These are phyloP conservation scores for Globisporangium nagaii DNA, from an alignment of 352 stramenopile genomes.

Conservation along the genomic window DNA sequence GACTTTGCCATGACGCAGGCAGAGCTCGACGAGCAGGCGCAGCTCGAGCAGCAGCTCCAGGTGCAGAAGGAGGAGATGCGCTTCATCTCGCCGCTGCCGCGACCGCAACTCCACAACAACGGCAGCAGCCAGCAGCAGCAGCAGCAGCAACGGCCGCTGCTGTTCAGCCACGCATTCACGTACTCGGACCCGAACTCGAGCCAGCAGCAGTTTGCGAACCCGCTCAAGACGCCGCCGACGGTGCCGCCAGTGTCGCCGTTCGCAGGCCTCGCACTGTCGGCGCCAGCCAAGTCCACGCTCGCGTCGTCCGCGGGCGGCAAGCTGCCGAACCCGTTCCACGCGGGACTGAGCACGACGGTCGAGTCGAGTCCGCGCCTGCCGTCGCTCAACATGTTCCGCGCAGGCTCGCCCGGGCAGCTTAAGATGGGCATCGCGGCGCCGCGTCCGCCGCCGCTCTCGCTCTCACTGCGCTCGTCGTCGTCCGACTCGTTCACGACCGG, in stretches of 20 bases:
- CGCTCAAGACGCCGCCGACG: conserved; percentile 39
- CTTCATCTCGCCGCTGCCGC: conserved; percentile 49
- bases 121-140: conserved; percentile 20
- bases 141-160: conserved; percentile 15
- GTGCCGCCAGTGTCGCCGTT: conserved; percentile 65
- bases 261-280: conserved; percentile 62
- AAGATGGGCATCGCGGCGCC: conserved; percentile 56
- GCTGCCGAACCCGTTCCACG: conserved; percentile 50
- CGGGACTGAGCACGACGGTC: conserved; percentile 28
- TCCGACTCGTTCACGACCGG: conserved; percentile 46
- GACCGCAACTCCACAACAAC: conserved; percentile 28
- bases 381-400: conserved; percentile 66
- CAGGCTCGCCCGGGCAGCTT: conserved; percentile 50
- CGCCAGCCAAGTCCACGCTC: conserved; percentile 41
- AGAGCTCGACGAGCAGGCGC: conserved; percentile 54
- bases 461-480: conserved; percentile 55
- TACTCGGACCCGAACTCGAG: conserved; percentile 51
- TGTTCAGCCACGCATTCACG: conserved; percentile 49
- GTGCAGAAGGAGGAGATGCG: conserved; percentile 79
- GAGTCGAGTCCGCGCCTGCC: conserved; percentile 62
- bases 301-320: conserved; percentile 15
- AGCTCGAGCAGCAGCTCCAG: conserved; percentile 69
- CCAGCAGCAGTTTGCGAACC: conserved; percentile 22
- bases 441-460: conserved; percentile 45
- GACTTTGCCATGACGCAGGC: conserved; percentile 39